Conservation (phyloP, 176 grass and related monocot genomes). For the Ensete glaucum region DNA sequence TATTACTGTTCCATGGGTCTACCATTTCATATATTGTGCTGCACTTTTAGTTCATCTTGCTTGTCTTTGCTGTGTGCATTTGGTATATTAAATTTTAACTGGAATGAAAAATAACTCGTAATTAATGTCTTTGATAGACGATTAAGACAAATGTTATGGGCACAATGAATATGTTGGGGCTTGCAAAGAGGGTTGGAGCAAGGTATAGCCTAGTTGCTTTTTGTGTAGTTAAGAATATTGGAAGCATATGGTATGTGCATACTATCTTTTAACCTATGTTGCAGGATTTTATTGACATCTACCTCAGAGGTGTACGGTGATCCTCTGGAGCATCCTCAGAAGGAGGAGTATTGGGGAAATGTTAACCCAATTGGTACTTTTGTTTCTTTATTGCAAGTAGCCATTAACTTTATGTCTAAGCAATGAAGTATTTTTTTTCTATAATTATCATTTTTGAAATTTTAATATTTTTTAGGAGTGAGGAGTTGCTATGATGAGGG, state of each 20-base stretch:
- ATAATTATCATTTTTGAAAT: neutral
- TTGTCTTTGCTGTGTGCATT: neutral
- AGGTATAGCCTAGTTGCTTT: constrained; percentile 24
- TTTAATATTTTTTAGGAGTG: constrained; percentile 39
- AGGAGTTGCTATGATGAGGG: constrained; percentile 99
- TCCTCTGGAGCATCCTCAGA: constrained; percentile 94
- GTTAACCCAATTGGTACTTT: constrained; percentile 85
- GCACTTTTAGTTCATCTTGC: neutral
- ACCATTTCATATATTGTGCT: too few species aligned
- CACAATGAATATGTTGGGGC: constrained; percentile 92
- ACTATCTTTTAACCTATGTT: neutral
- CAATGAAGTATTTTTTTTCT: too few species aligned
- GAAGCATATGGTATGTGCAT: neutral
- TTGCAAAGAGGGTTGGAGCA: constrained; percentile 85
- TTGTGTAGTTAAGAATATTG: neutral
- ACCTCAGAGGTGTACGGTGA: constrained; percentile 97
- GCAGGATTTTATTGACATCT: constrained; percentile 66
- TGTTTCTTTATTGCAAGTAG: neutral
- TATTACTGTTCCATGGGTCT: too few species aligned
- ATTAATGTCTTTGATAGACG: constrained; percentile 25
- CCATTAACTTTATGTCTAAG: too few species aligned
- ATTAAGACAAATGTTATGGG: constrained; percentile 98
- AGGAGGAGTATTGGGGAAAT: constrained; percentile 90
- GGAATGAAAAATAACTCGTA: too few species aligned
- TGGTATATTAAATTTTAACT: neutral